Conservation (phyloP, 441 rosid species). For the Breynia disticha region DNA sequence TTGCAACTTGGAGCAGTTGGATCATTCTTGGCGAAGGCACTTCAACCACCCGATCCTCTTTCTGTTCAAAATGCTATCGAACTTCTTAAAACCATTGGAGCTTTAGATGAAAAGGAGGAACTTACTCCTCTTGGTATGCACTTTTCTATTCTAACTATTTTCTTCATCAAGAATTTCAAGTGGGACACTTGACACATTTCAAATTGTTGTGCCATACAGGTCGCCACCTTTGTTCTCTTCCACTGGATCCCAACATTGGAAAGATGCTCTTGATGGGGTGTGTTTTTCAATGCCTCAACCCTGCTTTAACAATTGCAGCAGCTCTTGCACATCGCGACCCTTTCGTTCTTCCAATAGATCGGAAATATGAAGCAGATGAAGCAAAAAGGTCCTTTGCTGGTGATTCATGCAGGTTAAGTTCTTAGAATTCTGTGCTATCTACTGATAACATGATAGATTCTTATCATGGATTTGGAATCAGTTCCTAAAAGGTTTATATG, state of each 20-base stretch:
- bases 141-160: not conserved
- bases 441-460: not conserved
- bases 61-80: conserved; percentile 94
- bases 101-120: conserved; percentile 72
- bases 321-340: conserved; percentile 90
- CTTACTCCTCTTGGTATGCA: conserved; percentile 88
- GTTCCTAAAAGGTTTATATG: conserved; percentile 12
- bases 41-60: conserved; percentile 94
- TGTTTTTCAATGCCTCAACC: conserved; percentile 82
- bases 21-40: conserved; percentile 85
- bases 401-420: conserved; percentile 81
- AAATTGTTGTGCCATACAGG: conserved; percentile 35
- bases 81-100: conserved; percentile 86
- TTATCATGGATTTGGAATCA: conserved; percentile 5
- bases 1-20: conserved; percentile 83
- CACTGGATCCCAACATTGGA: conserved; percentile 88
- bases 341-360: conserved; percentile 76
- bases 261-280: conserved; percentile 96
- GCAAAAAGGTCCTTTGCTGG: conserved; percentile 87
- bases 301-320: conserved; percentile 93
- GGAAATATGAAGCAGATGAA: conserved; percentile 78
- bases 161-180: conserved; percentile 7
- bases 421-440: conserved; percentile 7
- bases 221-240: conserved; percentile 72
- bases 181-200: conserved; percentile 10